Percentiles rank a stretch among this genome's conserved stretches.
phyloP scores from a whole-genome alignment of 2,329 filamentous ascomycete species.

The Penicillium hordei region DNA sequence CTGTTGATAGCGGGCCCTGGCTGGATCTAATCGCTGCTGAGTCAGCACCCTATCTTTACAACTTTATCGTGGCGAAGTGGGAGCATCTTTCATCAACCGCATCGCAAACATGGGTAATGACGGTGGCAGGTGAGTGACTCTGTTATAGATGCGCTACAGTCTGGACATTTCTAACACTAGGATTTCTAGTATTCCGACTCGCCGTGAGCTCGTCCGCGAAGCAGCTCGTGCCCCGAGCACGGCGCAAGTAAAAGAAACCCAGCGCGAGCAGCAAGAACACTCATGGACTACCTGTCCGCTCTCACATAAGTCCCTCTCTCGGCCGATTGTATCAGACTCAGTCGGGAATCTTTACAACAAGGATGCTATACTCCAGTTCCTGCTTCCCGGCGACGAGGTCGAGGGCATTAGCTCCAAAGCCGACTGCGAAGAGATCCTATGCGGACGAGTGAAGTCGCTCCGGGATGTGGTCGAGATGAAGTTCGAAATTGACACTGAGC shows the following conservation, averaged over 20 bases:
- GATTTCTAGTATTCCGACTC: constrained; percentile 73
- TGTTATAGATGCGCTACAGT: background rate
- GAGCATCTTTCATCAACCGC: constrained; percentile 2
- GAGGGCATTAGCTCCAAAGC: constrained; percentile 54
- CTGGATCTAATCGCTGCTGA: constrained; percentile 33
- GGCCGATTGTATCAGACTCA: constrained; percentile 80
- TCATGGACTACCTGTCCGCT: constrained; percentile 85
- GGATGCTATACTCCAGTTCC: constrained; percentile 74
- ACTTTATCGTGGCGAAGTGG: constrained; percentile 19
- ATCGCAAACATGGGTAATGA: constrained; percentile 81
- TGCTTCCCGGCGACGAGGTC: constrained; percentile 57
- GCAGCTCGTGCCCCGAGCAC: constrained; percentile 79
- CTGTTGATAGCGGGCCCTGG: constrained; percentile 32
- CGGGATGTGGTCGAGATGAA: constrained; percentile 86
- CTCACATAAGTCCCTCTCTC: constrained; percentile 71
- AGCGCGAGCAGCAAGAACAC: constrained; percentile 80
- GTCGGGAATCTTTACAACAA: constrained; percentile 90
- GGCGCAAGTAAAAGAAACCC: constrained; percentile 83
- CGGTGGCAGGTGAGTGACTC: constrained; percentile 66
- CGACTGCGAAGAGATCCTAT: constrained; percentile 62
- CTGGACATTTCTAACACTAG: constrained; percentile 1
- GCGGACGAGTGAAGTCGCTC: constrained; percentile 69
- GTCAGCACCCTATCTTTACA: constrained; percentile 30
- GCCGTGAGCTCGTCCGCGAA: constrained; percentile 93
- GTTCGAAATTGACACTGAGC: constrained; percentile 59